phyloP scores from a whole-genome alignment of 2,329 filamentous ascomycete species.

The Aureobasidium sp. region DNA sequence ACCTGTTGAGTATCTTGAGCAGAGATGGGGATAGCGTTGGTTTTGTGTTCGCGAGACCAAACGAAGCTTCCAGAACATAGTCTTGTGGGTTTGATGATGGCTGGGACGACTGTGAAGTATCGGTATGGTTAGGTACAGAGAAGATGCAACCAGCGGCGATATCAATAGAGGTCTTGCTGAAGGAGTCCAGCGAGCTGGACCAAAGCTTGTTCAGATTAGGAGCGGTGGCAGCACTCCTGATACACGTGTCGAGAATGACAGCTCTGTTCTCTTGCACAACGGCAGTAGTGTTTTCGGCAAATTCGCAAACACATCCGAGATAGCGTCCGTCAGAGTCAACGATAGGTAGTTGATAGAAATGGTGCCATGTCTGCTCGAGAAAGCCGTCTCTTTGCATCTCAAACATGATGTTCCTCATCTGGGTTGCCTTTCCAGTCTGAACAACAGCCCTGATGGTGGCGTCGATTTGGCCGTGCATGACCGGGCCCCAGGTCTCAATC shows the following conservation, averaged over 20 bases:
- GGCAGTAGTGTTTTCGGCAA: constrained; percentile 1
- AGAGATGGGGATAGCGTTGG: background rate
- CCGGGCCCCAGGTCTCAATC: constrained; percentile 4
- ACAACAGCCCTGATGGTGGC: background rate
- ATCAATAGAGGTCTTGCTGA: background rate
- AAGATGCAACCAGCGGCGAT: background rate
- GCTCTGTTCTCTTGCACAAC: background rate
- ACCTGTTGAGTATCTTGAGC: background rate
- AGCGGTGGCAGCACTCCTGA: background rate
- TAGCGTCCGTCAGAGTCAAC: constrained; percentile 12
- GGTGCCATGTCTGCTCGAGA: constrained; percentile 23
- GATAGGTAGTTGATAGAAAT: constrained; percentile 22
- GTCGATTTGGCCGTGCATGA: background rate
- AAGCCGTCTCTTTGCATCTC: constrained; percentile 16
- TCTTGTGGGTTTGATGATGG: background rate
- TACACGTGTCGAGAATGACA: background rate
- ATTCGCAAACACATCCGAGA: constrained; percentile 13
- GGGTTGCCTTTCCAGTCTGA: background rate
- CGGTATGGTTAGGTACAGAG: background rate
- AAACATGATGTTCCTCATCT: background rate
- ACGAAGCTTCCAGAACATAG: constrained; percentile 10
- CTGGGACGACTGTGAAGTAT: background rate
- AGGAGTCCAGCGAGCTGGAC: background rate
- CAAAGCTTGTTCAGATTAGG: background rate
- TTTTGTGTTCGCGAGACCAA: background rate